These are phyloP conservation scores for Uncinocarpus reesii DNA, from an alignment of 2,329 filamentous ascomycete genomes.

Conservation along the genomic window DNA sequence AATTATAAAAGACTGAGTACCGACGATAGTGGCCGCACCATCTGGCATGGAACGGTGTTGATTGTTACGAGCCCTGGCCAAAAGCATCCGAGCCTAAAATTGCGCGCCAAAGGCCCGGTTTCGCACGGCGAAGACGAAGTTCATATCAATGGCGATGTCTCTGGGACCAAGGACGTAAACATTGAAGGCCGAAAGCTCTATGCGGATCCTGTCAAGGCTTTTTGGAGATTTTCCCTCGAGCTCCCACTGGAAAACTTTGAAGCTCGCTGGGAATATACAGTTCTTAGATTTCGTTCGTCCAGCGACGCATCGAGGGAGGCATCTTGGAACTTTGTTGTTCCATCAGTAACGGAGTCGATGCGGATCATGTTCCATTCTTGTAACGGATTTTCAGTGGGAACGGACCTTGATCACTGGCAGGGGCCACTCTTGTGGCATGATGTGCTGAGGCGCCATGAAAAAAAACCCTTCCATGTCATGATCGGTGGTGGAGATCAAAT, in stretches of 20 bases:
- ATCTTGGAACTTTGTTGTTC: conserved; percentile 46
- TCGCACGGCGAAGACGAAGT: conserved; percentile 2
- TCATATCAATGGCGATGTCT: conserved; percentile 15
- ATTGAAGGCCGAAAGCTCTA: conserved; percentile 48
- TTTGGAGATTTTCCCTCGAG: conserved; percentile 49
- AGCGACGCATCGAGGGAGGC: conserved; percentile 46
- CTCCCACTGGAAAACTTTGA: conserved; percentile 62
- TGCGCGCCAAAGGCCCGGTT: conserved; percentile 29
- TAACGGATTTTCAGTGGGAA: conserved; percentile 58
- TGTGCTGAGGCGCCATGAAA: conserved; percentile 49
- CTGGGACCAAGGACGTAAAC: conserved; percentile 20
- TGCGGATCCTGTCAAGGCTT: conserved; percentile 48
- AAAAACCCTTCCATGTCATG: conserved; percentile 57
- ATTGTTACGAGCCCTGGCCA: conserved; percentile 68
- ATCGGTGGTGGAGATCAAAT: conserved; percentile 87
- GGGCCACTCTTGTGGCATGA: conserved; percentile 56
- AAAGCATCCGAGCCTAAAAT: conserved; percentile 49
- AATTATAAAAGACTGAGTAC: conserved; percentile 40
- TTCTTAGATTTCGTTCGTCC: conserved; percentile 55
- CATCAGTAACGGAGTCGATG: conserved; percentile 53
- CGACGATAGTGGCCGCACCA: conserved; percentile 23
- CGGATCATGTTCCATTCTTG: conserved; percentile 61
- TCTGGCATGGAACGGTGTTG: conserved; percentile 77
- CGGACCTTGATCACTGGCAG: conserved; percentile 52
- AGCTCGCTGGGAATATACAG: conserved; percentile 65